phyloP scores from a whole-genome alignment of 768 basidiomycete genomes.

The Russula sp. region DNA sequence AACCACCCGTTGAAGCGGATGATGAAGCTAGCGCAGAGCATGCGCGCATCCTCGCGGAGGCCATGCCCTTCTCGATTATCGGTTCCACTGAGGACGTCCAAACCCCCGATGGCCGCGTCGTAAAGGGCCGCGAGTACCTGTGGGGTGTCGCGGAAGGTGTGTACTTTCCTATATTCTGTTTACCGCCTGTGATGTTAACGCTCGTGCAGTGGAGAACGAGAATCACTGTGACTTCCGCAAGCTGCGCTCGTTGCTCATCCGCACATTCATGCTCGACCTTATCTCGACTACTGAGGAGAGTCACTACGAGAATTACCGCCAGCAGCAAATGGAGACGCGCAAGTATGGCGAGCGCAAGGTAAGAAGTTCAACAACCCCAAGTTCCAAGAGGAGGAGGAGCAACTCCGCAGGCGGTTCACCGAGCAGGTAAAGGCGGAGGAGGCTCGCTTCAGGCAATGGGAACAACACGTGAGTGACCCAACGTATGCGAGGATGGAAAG shows the following conservation, averaged over 20 bases:
- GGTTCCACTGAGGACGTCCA: slow-evolving; percentile 94
- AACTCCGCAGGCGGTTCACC: slow-evolving; percentile 94
- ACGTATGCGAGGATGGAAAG: background rate
- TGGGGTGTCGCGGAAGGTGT: slow-evolving; percentile 99
- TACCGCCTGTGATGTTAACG: slow-evolving; percentile 2
- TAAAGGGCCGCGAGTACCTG: slow-evolving; percentile 97
- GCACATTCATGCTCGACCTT: slow-evolving; percentile 98
- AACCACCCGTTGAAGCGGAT: slow-evolving; percentile 87
- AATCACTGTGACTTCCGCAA: slow-evolving; percentile 99
- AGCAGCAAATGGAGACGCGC: slow-evolving; percentile 99
- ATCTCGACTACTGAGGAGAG: slow-evolving; percentile 93
- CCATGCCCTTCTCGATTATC: slow-evolving; percentile 98
- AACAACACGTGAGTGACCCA: slow-evolving; percentile 77
- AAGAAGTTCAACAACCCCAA: slow-evolving; percentile 99
- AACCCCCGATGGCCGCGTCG: slow-evolving; percentile 84
- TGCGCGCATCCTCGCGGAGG: slow-evolving; percentile 79
- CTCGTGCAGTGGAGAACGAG: slow-evolving; percentile 85
- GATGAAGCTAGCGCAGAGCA: slow-evolving; percentile 85
- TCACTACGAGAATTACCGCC: slow-evolving; percentile 98
- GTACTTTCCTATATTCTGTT: slow-evolving; percentile 30
- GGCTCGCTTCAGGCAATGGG: slow-evolving; percentile 97
- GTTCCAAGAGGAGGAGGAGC: slow-evolving; percentile 99
- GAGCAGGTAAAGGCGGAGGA: slow-evolving; percentile 99
- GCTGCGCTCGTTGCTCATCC: slow-evolving; percentile 89
- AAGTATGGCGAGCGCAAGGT: slow-evolving; percentile 99